Percentiles rank a stretch among this genome's conserved stretches.
Conservation (phyloP, 2,329 filamentous ascomycete genomes). For the Sarocladium kiliense region DNA sequence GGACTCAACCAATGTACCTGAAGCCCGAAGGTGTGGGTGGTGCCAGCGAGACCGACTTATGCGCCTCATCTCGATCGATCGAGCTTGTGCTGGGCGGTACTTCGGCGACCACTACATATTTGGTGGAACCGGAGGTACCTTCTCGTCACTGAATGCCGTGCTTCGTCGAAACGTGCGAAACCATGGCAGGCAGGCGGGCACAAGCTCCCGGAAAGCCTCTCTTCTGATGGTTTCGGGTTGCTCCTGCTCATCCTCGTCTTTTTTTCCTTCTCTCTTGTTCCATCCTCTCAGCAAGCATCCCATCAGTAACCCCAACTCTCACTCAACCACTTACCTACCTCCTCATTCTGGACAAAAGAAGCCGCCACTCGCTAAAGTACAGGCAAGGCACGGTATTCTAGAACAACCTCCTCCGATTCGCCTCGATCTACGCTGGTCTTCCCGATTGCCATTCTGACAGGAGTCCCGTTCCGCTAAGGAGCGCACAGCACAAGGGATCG, state of each 20-base stretch:
- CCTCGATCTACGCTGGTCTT: slow-evolving; percentile 4
- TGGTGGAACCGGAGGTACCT: not conserved
- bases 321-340: too few species aligned
- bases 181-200: not conserved
- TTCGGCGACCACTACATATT: not conserved
- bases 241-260: not conserved
- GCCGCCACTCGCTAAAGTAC: not conserved
- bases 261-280: not conserved
- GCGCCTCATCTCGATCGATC: slow-evolving; percentile 8
- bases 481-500: slow-evolving; percentile 1
- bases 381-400: slow-evolving; percentile 1
- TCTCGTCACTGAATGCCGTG: not conserved
- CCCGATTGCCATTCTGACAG: slow-evolving; percentile 6
- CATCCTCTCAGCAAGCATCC: not conserved
- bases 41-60: not conserved
- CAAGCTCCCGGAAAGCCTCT: not conserved
- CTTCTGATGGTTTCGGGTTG: not conserved
- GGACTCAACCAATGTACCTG: not conserved
- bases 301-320: too few species aligned
- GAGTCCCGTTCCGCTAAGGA: slow-evolving; percentile 5
- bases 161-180: slow-evolving; percentile 6
- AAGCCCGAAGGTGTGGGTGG: not conserved
- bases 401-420: not conserved
- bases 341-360: not conserved
- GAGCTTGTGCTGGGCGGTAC: not conserved